phyloP scores from a whole-genome alignment of 441 rosid genomes.

The Bruguiera hainesii region DNA sequence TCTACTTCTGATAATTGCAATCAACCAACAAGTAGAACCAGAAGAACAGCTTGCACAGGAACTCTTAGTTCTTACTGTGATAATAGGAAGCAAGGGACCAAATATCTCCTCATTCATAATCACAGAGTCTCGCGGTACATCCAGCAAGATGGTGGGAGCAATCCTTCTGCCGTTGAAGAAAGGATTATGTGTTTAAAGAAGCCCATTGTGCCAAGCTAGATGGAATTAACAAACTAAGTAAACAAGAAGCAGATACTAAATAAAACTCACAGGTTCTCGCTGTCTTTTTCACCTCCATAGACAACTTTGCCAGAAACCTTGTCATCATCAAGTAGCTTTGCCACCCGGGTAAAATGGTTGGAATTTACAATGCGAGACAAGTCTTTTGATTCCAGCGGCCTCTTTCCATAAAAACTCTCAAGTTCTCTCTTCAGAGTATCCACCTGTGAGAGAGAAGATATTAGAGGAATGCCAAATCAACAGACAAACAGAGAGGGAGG shows the following conservation, averaged over 20 bases:
- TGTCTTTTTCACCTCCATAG: constrained; percentile 75
- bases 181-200: constrained; percentile 4
- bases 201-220: constrained; percentile 9
- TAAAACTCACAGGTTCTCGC: constrained; percentile 65
- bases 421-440: constrained; percentile 59
- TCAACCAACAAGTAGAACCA: neutral
- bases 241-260: constrained; percentile 13
- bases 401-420: constrained; percentile 71
- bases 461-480: constrained; percentile 12
- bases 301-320: constrained; percentile 75
- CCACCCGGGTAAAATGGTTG: constrained; percentile 74
- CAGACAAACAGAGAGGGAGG: neutral
- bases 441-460: constrained; percentile 44
- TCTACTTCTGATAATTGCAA: neutral
- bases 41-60: neutral
- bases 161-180: constrained; percentile 47
- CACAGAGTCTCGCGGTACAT: constrained; percentile 55
- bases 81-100: constrained; percentile 79
- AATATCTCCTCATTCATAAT: constrained; percentile 79
- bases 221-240: neutral
- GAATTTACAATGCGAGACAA: constrained; percentile 80
- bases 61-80: constrained; percentile 36
- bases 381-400: constrained; percentile 77
- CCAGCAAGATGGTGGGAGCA: constrained; percentile 67
- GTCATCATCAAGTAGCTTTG: constrained; percentile 78